Conservation (phyloP, 345 rosid species). For the Citrus glauca region DNA sequence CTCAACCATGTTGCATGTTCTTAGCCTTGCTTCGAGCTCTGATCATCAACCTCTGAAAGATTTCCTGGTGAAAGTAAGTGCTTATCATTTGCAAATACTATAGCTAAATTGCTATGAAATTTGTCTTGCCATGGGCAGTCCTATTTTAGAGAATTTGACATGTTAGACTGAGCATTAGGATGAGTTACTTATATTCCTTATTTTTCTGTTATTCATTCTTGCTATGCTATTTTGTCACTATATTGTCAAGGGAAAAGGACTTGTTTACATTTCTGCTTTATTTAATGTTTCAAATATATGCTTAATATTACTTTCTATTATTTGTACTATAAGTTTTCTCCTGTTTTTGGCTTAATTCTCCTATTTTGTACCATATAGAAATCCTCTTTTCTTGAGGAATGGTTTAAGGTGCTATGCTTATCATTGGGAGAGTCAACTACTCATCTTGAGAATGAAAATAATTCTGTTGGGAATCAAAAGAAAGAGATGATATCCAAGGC, state of each 20-base stretch:
- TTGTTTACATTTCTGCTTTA: background rate
- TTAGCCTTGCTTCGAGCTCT: constrained; percentile 56
- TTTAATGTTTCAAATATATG: background rate
- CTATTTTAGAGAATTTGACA: background rate
- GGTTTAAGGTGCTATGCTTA: constrained; percentile 66
- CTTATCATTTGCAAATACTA: constrained; percentile 3
- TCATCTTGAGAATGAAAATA: constrained; percentile 26
- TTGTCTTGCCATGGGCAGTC: background rate
- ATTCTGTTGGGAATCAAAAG: constrained; percentile 49
- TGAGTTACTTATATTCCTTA: background rate
- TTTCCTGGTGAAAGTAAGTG: constrained; percentile 71
- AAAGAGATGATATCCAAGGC: constrained; percentile 70
- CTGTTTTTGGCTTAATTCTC: constrained; percentile 6
- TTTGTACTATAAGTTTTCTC: background rate
- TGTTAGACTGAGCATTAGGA: background rate
- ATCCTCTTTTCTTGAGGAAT: constrained; percentile 76
- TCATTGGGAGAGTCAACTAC: constrained; percentile 40
- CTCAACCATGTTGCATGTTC: constrained; percentile 75
- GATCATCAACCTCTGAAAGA: constrained; percentile 61
- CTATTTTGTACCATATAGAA: constrained; percentile 39
- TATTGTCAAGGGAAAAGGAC: background rate
- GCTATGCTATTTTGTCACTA: background rate
- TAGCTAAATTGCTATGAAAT: constrained; percentile 1
- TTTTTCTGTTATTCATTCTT: background rate
- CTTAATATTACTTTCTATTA: background rate